Evolutionary conservation across 306 rosid species (phyloP).

Genomic region (Medicago ruthenica): DNA sequence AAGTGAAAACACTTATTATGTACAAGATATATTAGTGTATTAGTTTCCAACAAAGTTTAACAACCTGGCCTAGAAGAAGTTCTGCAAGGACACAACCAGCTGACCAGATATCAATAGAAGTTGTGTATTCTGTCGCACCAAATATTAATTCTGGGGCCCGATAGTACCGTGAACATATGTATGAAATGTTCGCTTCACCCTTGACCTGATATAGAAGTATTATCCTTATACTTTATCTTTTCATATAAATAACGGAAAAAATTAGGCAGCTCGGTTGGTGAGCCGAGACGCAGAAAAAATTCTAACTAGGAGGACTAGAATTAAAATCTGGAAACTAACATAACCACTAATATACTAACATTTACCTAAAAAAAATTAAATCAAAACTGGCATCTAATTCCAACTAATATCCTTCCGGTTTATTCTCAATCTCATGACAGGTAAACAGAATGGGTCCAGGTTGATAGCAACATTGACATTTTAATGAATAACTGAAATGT

Average conservation of each 20-base stretch:
- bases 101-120: conserved; percentile 94
- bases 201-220: conserved; percentile 59
- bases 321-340: not conserved
- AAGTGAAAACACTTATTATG: conserved; percentile 4
- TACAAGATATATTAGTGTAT: conserved; percentile 33
- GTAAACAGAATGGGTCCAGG: conserved; percentile 11
- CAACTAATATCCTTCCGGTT: conserved; percentile 26
- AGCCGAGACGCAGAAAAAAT: not conserved
- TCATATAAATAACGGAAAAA: conserved; percentile 25
- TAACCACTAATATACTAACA: not conserved
- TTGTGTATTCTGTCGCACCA: conserved; percentile 93
- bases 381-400: conserved; percentile 26
- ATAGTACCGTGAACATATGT: conserved; percentile 95
- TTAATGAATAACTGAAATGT: conserved; percentile 18
- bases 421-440: conserved; percentile 15
- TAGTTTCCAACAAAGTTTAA: conserved; percentile 28
- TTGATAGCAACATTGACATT: conserved; percentile 27
- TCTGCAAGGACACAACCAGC: conserved; percentile 99
- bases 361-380: conserved; percentile 32
- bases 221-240: conserved; percentile 3
- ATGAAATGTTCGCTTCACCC: conserved; percentile 91
- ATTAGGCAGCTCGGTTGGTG: not conserved
- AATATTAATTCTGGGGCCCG: conserved; percentile 99
- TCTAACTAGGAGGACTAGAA: not conserved
- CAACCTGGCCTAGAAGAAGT: conserved; percentile 94